Base-by-base conservation (phyloP, 345 rosid genomes). In the Gossypium thurberi region DNA sequence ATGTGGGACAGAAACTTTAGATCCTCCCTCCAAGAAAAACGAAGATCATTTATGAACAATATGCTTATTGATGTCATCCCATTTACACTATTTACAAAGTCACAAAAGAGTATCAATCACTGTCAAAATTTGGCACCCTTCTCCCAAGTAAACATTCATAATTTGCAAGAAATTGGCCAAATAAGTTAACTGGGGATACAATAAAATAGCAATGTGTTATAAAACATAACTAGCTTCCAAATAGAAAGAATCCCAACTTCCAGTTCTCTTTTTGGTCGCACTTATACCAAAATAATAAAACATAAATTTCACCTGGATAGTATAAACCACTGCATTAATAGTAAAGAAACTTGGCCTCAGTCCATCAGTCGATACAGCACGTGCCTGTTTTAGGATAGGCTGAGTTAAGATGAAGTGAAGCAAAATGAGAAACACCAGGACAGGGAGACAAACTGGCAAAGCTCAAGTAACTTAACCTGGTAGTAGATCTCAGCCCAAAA, bases 401-500 rank as follows among this genome's bases (percentile, higher is more conserved):
- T 48, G 23, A 71, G 47, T 73, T 75, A 50, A 12, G 25, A 58
- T 7, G 69, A 52, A 71, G 28, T 7, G 62, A 11, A 3, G 3
- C 69, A 37, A 53, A 57, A 15, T 6, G 47, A 14, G 12, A n/a
- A 56, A 42, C 14, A 74, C 17, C 14, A 65, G 40, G 8, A 25
- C 17, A 43, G 15, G 25, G 15, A 52, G 46, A 20, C 12, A 42
- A 5, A 25, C 13, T 6, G 6, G 55, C 33, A 69, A 21, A 67
- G 14, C 17, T 0, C 44, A 62, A 10, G 2, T 20, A 68, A 55
- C 15, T 53, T 6, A 13, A 90, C 98, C 98, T 93, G 98, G 75
- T 91, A 88, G 81, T 93, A 93, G 61, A 93, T 93, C 59, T 93
- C 98, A 2, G 98, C 98, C 98, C 98, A 93, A 77, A 93, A 93